phyloP scores from a whole-genome alignment of 768 basidiomycete species.

The Lactarius psammicola region DNA sequence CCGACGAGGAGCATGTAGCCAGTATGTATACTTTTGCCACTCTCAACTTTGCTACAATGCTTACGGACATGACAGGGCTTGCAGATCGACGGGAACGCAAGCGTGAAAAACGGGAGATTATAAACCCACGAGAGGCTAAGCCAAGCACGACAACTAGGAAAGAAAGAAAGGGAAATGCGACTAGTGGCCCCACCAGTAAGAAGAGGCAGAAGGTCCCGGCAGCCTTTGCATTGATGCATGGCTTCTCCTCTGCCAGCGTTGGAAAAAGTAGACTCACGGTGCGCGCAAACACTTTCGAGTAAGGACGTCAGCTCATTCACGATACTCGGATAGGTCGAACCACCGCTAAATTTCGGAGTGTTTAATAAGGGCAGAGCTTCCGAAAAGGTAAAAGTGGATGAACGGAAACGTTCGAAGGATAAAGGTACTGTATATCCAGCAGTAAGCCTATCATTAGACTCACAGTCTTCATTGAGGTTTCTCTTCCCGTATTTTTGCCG shows the following conservation, averaged over 20 bases:
- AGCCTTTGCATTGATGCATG: slow-evolving; percentile 65
- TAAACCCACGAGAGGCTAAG: slow-evolving; percentile 20
- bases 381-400: slow-evolving; percentile 36
- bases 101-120: slow-evolving; percentile 36
- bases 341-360: slow-evolving; percentile 48
- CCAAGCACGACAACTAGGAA: slow-evolving; percentile 10
- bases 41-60: neutral
- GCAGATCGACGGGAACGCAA: slow-evolving; percentile 64
- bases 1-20: slow-evolving; percentile 39
- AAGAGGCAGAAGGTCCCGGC: slow-evolving; percentile 40
- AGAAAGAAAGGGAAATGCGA: slow-evolving; percentile 30
- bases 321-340: slow-evolving; percentile 42
- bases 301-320: slow-evolving; percentile 3
- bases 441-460: neutral
- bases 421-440: slow-evolving; percentile 27
- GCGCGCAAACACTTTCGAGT: slow-evolving; percentile 25
- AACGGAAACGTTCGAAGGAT: slow-evolving; percentile 34
- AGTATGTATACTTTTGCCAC: slow-evolving; percentile 34
- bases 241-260: slow-evolving; percentile 60
- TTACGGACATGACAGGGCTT: slow-evolving; percentile 46
- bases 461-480: slow-evolving; percentile 18
- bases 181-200: slow-evolving; percentile 30
- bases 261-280: slow-evolving; percentile 64
- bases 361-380: slow-evolving; percentile 69
- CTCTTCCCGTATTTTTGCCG: slow-evolving; percentile 30